These are phyloP conservation scores for Neofusicoccum sp. DNA, from an alignment of 2,329 filamentous ascomycete genomes.

Conservation along the genomic window DNA sequence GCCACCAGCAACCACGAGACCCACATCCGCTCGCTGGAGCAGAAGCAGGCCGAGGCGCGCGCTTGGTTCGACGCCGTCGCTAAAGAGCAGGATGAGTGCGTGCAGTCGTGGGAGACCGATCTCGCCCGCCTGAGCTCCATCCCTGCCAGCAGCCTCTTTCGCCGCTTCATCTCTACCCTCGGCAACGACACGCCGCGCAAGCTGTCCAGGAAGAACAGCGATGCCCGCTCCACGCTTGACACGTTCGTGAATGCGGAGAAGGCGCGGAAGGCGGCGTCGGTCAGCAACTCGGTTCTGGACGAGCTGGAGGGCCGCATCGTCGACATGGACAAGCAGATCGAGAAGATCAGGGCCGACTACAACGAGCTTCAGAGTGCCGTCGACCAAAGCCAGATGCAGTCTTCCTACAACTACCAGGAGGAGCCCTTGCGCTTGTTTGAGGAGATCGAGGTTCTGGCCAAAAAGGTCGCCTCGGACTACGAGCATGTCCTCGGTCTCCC, in stretches of 20 bases:
- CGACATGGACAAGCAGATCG: conserved; percentile 42
- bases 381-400: conserved; percentile 50
- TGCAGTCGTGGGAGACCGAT: conserved; percentile 66
- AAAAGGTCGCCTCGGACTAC: conserved; percentile 84
- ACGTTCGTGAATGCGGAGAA: conserved; percentile 47
- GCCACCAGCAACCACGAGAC: conserved; percentile 82
- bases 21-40: conserved; percentile 69
- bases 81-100: conserved; percentile 64
- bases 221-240: conserved; percentile 27
- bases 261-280: conserved; percentile 68
- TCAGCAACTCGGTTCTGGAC: conserved; percentile 62
- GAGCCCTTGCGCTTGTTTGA: conserved; percentile 70
- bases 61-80: conserved; percentile 68
- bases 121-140: conserved; percentile 64
- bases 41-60: conserved; percentile 68
- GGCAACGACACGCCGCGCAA: conserved; percentile 22
- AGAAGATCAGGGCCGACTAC: conserved; percentile 42
- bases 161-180: conserved; percentile 42
- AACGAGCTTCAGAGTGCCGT: conserved; percentile 45
- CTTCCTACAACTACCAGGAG: conserved; percentile 55
- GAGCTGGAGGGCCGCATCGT: conserved; percentile 59
- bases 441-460: conserved; percentile 81
- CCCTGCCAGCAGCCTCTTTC: conserved; percentile 64
- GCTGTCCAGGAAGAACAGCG: conserved; percentile 29
- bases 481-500: conserved; percentile 70